Percentiles rank a stretch among this genome's conserved stretches.
These are phyloP conservation scores for Triangularia setosa DNA, from an alignment of 2,329 filamentous ascomycete species.

Conservation along the genomic window DNA sequence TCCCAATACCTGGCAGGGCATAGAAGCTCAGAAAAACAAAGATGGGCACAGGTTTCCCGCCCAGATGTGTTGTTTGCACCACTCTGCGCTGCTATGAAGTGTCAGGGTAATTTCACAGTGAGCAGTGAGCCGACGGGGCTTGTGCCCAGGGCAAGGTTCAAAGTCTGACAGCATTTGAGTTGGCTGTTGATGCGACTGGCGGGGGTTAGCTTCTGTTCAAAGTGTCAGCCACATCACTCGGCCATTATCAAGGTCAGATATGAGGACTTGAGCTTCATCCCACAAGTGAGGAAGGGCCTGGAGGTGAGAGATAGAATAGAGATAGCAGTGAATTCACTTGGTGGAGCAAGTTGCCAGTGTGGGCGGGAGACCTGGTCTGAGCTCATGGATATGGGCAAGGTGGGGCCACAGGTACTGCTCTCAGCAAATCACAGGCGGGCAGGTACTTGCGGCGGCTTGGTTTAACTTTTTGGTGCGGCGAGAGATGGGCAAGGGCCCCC, in stretches of 20 bases:
- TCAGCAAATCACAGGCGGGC: neutral
- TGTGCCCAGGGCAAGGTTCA: neutral
- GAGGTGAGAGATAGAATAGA: neutral
- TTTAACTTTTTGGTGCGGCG: neutral
- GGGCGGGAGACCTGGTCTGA: neutral
- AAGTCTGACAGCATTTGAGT: neutral
- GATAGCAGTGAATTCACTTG: neutral
- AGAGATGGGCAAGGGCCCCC: conserved; percentile 1
- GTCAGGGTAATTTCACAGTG: neutral
- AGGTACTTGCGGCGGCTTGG: neutral
- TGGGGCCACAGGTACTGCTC: neutral
- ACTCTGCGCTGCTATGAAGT: neutral
- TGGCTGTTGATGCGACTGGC: neutral
- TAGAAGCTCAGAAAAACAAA: neutral
- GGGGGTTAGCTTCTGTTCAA: neutral
- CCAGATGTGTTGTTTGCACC: neutral
- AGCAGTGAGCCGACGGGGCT: neutral
- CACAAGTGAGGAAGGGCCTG: no score
- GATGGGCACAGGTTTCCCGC: neutral
- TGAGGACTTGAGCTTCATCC: no score
- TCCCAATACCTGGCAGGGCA: neutral
- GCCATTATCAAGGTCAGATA: no score
- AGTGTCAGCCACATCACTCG: neutral
- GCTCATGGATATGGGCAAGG: neutral
- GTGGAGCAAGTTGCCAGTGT: neutral